Percentiles rank a stretch among this genome's conserved stretches.
phyloP scores from a whole-genome alignment of 805 yeast species.

The Sugiyamaella smithiae region DNA sequence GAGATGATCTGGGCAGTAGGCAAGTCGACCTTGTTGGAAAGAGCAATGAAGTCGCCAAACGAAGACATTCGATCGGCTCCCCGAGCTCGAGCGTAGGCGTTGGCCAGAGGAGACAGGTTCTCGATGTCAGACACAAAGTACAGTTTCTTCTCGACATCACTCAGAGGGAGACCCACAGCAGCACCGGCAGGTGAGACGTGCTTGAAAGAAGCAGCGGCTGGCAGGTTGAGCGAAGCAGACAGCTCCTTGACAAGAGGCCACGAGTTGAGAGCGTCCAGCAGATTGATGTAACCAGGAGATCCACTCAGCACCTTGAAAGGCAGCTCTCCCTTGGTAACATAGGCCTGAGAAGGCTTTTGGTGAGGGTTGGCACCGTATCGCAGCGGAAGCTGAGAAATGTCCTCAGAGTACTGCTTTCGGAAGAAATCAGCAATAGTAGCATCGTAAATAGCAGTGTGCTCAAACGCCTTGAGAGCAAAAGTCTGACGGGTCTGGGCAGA shows the following conservation, averaged over 20 bases:
- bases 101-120: conserved; percentile 93
- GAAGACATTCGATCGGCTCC: conserved; percentile 99
- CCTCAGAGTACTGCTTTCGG: conserved; percentile 95
- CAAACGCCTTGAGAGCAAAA: conserved; percentile 94
- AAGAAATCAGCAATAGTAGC: conserved; percentile 93
- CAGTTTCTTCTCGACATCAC: conserved; percentile 88
- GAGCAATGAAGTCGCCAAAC: conserved; percentile 97
- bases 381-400: conserved; percentile 81
- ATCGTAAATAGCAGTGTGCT: conserved; percentile 97
- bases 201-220: conserved; percentile 98
- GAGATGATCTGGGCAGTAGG: conserved; percentile 97
- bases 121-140: conserved; percentile 94
- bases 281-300: conserved; percentile 96
- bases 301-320: conserved; percentile 94
- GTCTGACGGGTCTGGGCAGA: conserved; percentile 71
- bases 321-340: conserved; percentile 75
- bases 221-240: conserved; percentile 87
- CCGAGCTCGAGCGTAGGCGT: conserved; percentile 98
- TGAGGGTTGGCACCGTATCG: conserved; percentile 99
- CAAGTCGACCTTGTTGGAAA: conserved; percentile 92
- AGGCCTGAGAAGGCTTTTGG: conserved; percentile 99
- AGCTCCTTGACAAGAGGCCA: conserved; percentile 99
- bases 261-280: conserved; percentile 93
- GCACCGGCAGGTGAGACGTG: conserved; percentile 99
- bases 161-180: conserved; percentile 92